phyloP scores from a whole-genome alignment of 1,284 basidiomycete genomes.

The Rhodotorula glutinis region DNA sequence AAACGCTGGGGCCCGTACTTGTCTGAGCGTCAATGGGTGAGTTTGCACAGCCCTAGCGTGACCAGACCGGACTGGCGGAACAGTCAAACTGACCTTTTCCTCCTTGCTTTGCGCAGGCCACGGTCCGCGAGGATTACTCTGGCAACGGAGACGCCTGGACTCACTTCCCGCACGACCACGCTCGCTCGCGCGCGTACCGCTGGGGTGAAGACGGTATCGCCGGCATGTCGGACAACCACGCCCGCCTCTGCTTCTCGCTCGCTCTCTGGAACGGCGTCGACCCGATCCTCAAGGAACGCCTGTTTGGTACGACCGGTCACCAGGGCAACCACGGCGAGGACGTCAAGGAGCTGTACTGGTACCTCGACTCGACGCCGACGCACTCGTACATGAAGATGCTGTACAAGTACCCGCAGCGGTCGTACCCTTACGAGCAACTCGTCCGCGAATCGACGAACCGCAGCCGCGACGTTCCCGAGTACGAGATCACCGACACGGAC shows the following conservation, averaged over 20 bases:
- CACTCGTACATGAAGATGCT: conserved; percentile 93
- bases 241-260: conserved; percentile 82
- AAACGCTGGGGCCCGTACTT: conserved; percentile 98
- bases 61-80: no score
- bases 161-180: conserved; percentile 93
- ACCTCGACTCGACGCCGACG: conserved; percentile 95
- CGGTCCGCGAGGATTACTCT: conserved; percentile 97
- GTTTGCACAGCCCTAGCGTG: no score
- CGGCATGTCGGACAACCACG: conserved; percentile 94
- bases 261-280: conserved; percentile 95
- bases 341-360: conserved; percentile 97
- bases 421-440: conserved; percentile 90
- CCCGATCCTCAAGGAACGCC: conserved; percentile 89
- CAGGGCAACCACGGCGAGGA: conserved; percentile 98
- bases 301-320: conserved; percentile 90
- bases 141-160: conserved; percentile 95
- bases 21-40: conserved; percentile 92
- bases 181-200: conserved; percentile 88
- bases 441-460: conserved; percentile 79
- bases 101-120: conserved; percentile 61
- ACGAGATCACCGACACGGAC: conserved; percentile 88
- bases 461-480: conserved; percentile 81
- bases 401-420: conserved; percentile 72
- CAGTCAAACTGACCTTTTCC: neutral
- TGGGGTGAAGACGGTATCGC: conserved; percentile 99